Percentiles rank a stretch among this genome's conserved stretches.
Conservation (phyloP, 306 rosid genomes). For the Hippophae rhamnoides region DNA sequence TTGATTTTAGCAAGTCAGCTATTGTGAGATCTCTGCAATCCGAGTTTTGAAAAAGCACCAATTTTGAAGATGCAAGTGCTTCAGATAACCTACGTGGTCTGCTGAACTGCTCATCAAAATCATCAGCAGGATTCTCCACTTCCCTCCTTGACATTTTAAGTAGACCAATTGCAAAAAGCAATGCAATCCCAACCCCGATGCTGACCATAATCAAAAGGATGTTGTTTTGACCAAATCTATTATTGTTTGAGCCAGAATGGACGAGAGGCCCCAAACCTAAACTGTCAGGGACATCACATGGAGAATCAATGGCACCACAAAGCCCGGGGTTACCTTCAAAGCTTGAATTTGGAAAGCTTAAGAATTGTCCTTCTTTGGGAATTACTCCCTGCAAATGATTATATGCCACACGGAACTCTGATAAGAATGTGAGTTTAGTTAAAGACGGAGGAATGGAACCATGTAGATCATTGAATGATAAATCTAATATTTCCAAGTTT, state of each 20-base stretch:
- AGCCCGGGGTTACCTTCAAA: constrained; percentile 18
- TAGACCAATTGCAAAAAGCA: constrained; percentile 45
- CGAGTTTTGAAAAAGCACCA: constrained; percentile 64
- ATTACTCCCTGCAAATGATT: constrained; percentile 18
- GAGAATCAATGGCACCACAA: background rate
- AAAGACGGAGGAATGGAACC: constrained; percentile 21
- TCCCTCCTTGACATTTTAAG: constrained; percentile 45
- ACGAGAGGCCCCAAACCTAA: constrained; percentile 22
- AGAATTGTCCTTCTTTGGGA: constrained; percentile 20
- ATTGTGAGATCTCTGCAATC: constrained; percentile 64
- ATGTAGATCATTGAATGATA: constrained; percentile 23
- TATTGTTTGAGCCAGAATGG: constrained; percentile 26
- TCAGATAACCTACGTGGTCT: constrained; percentile 51
- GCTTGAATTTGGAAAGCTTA: constrained; percentile 16
- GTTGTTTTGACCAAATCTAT: constrained; percentile 29
- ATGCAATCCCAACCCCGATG: constrained; percentile 48
- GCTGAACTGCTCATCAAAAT: constrained; percentile 39
- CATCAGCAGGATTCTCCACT: constrained; percentile 26
- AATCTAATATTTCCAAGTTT: constrained; percentile 17
- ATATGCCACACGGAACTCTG: constrained; percentile 16
- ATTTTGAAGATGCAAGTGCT: constrained; percentile 48
- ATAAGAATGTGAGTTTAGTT: constrained; percentile 20
- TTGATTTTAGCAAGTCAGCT: constrained; percentile 54
- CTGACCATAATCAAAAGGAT: constrained; percentile 43
- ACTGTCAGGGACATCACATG: background rate